Conservation (phyloP, 1,284 basidiomycete species). For the Gomphus bonarii region DNA sequence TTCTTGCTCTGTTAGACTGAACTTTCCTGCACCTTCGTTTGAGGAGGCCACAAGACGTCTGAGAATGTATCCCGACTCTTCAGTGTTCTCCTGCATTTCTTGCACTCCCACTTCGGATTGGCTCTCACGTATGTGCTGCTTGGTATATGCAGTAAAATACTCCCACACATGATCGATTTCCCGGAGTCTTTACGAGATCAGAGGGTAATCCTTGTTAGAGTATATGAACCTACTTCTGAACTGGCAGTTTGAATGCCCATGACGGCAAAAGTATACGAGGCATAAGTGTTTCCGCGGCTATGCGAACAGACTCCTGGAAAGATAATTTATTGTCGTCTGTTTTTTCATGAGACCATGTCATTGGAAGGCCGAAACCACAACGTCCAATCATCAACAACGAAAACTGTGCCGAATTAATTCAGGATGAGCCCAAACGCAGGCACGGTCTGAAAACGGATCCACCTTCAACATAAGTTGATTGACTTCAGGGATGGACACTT, state of each 20-base stretch:
- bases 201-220: background rate
- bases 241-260: slow-evolving; percentile 18
- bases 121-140: background rate
- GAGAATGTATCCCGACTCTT: slow-evolving; percentile 28
- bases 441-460: background rate
- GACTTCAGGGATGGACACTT: background rate
- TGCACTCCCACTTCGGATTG: background rate
- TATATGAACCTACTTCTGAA: background rate
- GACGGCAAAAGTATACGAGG: slow-evolving; percentile 19
- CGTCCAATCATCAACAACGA: slow-evolving; percentile 19
- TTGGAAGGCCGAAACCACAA: slow-evolving; percentile 21
- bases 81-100: background rate
- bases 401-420: slow-evolving; percentile 10
- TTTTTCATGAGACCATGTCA: slow-evolving; percentile 16
- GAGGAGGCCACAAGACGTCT: slow-evolving; percentile 40
- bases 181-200: background rate
- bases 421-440: background rate
- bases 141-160: background rate
- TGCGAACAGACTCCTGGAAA: slow-evolving; percentile 12
- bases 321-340: slow-evolving; percentile 11
- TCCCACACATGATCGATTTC: background rate
- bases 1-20: slow-evolving; percentile 35
- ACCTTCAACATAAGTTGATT: background rate
- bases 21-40: slow-evolving; percentile 30
- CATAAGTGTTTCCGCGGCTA: slow-evolving; percentile 17